A percentile compares a stretch with the other conserved stretches of the same genome.
phyloP scores from a whole-genome alignment of 805 yeast genomes.

The Naumovozyma dairenensis region DNA sequence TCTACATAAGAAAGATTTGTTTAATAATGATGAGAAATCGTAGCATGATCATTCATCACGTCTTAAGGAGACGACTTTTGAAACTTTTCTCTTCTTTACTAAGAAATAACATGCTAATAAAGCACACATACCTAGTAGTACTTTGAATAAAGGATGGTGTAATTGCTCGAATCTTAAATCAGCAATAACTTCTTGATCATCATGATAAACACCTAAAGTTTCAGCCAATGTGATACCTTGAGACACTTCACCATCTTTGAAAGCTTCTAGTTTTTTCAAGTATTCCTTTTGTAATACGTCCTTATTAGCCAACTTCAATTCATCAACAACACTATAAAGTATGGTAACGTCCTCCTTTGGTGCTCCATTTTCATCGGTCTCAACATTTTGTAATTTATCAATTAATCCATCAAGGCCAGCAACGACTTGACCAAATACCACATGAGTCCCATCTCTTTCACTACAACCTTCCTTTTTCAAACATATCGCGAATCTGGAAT shows the following conservation, averaged over 20 bases:
- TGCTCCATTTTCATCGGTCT: slow-evolving; percentile 27
- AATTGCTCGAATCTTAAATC: slow-evolving; percentile 11
- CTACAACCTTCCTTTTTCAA: slow-evolving; percentile 35
- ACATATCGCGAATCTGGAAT: slow-evolving; percentile 64
- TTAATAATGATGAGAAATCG: no score
- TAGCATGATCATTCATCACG: no score
- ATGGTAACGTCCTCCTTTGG: slow-evolving; percentile 40
- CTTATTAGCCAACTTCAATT: slow-evolving; percentile 13
- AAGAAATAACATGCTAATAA: background rate
- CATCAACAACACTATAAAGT: slow-evolving; percentile 26
- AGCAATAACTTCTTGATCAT: slow-evolving; percentile 12
- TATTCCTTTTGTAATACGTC: slow-evolving; percentile 18
- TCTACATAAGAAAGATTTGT: no score
- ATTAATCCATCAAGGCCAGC: slow-evolving; percentile 55
- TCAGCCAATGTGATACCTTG: slow-evolving; percentile 19
- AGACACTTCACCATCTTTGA: slow-evolving; percentile 20
- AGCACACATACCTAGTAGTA: no score
- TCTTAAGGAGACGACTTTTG: no score
- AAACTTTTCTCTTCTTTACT: no score
- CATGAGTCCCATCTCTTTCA: slow-evolving; percentile 54
- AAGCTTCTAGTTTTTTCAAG: slow-evolving; percentile 15
- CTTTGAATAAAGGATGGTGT: slow-evolving; percentile 17
- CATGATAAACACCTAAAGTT: slow-evolving; percentile 5
- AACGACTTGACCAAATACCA: slow-evolving; percentile 69
- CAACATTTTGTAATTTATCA: slow-evolving; percentile 46